Conservation (phyloP, 2,329 filamentous ascomycete species). For the Botrytis pseudocinerea region DNA sequence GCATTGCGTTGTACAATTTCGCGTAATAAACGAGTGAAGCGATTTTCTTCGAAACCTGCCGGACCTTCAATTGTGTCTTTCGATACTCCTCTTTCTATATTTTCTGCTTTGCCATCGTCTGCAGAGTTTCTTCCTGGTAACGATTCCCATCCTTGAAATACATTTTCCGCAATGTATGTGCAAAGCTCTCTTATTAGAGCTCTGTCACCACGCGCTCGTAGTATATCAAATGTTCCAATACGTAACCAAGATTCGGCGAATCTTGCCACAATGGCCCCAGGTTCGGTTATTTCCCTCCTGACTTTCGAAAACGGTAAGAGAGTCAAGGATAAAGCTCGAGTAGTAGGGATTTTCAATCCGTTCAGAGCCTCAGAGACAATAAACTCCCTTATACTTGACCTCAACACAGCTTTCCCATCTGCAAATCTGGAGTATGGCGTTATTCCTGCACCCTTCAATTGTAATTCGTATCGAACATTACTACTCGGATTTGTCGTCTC, state of each 20-base stretch:
- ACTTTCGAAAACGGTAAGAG: constrained; percentile 73
- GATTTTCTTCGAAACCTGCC: constrained; percentile 71
- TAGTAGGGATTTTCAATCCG: constrained; percentile 81
- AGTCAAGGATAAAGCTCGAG: constrained; percentile 80
- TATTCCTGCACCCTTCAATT: constrained; percentile 89
- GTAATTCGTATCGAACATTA: constrained; percentile 78
- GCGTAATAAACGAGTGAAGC: constrained; percentile 83
- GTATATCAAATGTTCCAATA: constrained; percentile 94
- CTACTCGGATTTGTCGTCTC: constrained; percentile 77
- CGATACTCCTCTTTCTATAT: constrained; percentile 49
- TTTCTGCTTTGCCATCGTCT: constrained; percentile 50
- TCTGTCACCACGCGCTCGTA: constrained; percentile 78
- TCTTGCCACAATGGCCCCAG: constrained; percentile 86
- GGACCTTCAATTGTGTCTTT: constrained; percentile 66
- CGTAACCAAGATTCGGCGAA: constrained; percentile 92
- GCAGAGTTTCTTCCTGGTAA: constrained; percentile 63
- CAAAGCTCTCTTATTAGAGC: constrained; percentile 71
- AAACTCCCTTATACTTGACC: constrained; percentile 92
- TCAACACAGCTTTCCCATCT: constrained; percentile 88
- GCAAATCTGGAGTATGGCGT: constrained; percentile 97
- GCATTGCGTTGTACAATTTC: constrained; percentile 87
- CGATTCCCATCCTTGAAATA: constrained; percentile 84
- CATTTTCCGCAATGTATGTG: constrained; percentile 82
- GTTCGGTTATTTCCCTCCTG: constrained; percentile 76
- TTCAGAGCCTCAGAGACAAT: constrained; percentile 88